Evolutionary conservation across 192 early-diverging fungal species (phyloP).

Genomic region (Backusella sp.): DNA sequence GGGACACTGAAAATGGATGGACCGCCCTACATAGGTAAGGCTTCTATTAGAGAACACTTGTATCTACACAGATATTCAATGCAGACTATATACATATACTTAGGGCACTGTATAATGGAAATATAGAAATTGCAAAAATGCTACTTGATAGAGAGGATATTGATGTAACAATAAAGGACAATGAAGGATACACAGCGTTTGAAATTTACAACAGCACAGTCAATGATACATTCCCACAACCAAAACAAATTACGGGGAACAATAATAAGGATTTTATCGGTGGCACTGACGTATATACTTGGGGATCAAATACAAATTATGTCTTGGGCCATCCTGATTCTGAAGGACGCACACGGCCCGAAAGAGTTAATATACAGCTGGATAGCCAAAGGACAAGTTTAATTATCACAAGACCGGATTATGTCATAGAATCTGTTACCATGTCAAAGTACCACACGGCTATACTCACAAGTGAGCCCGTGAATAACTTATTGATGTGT

Average conservation of each 20-base stretch:
- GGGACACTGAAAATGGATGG: conserved; percentile 68
- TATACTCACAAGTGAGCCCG: conserved; percentile 44
- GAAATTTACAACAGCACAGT: conserved; percentile 39
- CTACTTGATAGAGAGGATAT: conserved; percentile 17
- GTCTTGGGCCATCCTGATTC: conserved; percentile 64
- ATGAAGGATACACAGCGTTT: conserved; percentile 44
- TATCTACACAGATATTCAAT: not conserved
- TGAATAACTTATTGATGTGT: conserved; percentile 47
- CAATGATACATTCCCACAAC: conserved; percentile 16
- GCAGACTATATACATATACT: not conserved
- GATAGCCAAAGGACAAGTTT: conserved; percentile 33
- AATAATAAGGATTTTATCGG: not conserved
- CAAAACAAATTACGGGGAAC: not conserved
- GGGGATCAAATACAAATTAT: conserved; percentile 74
- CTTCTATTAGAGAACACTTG: not conserved
- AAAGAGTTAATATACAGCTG: conserved; percentile 50
- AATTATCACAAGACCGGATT: conserved; percentile 22
- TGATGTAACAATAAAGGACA: conserved; percentile 29
- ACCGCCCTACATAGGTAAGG: conserved; percentile 66
- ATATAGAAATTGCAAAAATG: conserved; percentile 22
- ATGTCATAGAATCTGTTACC: conserved; percentile 33
- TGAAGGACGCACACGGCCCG: conserved; percentile 63
- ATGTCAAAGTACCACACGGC: conserved; percentile 75
- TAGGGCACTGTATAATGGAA: conserved; percentile 24
- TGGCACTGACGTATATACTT: conserved; percentile 59